Percentiles rank a stretch among this genome's conserved stretches.
phyloP scores from a whole-genome alignment of 257 asterid species.

The Primulina eburnea region DNA sequence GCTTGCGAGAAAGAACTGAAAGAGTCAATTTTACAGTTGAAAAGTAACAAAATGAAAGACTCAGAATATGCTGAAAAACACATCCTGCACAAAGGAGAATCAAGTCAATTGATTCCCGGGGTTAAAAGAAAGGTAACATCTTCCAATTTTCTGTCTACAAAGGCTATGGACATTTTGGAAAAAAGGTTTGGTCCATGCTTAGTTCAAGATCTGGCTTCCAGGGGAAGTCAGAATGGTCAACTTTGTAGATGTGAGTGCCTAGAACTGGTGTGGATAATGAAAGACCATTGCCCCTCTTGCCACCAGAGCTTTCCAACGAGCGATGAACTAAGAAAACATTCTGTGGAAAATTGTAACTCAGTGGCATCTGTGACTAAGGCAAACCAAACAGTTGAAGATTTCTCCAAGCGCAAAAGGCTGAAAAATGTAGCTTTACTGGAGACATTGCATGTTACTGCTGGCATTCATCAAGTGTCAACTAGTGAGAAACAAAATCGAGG shows the following conservation, averaged over 20 bases:
- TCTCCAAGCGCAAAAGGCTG: slow-evolving; percentile 42
- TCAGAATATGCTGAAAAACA: slow-evolving; percentile 37
- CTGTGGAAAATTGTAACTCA: slow-evolving; percentile 48
- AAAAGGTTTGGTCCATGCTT: slow-evolving; percentile 46
- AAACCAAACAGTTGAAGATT: slow-evolving; percentile 41
- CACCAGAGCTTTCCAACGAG: slow-evolving; percentile 56
- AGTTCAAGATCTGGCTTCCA: slow-evolving; percentile 33
- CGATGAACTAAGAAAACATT: slow-evolving; percentile 56
- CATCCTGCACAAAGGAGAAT: slow-evolving; percentile 31
- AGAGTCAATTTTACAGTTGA: slow-evolving; percentile 67
- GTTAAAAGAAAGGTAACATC: slow-evolving; percentile 28
- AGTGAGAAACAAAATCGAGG: slow-evolving; percentile 41
- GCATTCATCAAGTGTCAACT: slow-evolving; percentile 32
- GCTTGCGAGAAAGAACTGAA: slow-evolving; percentile 68
- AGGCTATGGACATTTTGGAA: slow-evolving; percentile 58
- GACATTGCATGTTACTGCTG: slow-evolving; percentile 27
- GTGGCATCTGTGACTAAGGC: slow-evolving; percentile 35
- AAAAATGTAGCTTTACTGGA: slow-evolving; percentile 37
- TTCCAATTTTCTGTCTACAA: slow-evolving; percentile 45
- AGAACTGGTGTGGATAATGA: slow-evolving; percentile 68
- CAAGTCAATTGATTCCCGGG: slow-evolving; percentile 21
- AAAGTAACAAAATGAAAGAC: slow-evolving; percentile 42
- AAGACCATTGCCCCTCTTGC: slow-evolving; percentile 68
- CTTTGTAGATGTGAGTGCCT: slow-evolving; percentile 79
- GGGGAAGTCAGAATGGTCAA: slow-evolving; percentile 34